A percentile compares a stretch with the other conserved stretches of the same genome.
Evolutionary conservation across 768 basidiomycete genomes (phyloP).

Genomic region (Russula abietina): DNA sequence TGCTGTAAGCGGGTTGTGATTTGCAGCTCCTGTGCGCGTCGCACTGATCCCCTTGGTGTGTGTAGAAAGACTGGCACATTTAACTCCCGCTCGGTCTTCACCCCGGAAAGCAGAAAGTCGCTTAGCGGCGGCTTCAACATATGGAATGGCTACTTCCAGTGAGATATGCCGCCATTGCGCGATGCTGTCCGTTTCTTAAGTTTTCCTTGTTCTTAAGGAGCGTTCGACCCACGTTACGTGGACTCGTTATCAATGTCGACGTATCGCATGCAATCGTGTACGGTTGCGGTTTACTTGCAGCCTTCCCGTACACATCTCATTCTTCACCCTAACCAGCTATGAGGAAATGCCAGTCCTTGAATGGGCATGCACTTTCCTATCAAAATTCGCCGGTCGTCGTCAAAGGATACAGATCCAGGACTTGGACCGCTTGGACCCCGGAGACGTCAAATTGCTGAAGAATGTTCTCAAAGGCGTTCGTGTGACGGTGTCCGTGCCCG

Average conservation of each 20-base stretch:
- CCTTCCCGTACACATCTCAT: neutral
- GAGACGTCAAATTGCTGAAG: constrained; percentile 14
- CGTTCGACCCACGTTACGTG: constrained; percentile 14
- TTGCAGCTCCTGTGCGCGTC: too few species aligned
- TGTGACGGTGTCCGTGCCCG: constrained; percentile 15
- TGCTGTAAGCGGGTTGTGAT: constrained; percentile 13
- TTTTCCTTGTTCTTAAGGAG: constrained; percentile 14
- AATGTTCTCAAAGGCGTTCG: constrained; percentile 11
- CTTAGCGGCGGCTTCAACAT: constrained; percentile 23
- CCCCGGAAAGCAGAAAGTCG: constrained; percentile 4
- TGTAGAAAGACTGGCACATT: constrained; percentile 13
- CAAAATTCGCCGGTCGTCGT: constrained; percentile 7
- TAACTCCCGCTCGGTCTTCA: constrained; percentile 22
- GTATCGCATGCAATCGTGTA: constrained; percentile 20
- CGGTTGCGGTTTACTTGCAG: neutral
- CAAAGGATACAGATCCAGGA: neutral
- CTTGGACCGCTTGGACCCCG: constrained; percentile 4
- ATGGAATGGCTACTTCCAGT: constrained; percentile 25
- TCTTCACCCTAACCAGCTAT: neutral
- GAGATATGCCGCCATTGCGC: neutral
- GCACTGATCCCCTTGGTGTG: neutral
- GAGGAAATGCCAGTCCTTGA: constrained; percentile 21
- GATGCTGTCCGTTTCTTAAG: neutral
- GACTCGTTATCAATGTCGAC: constrained; percentile 22
- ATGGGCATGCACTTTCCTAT: constrained; percentile 17